Conservation (phyloP, 2,329 filamentous ascomycete genomes). For the Penicillium sclerotigenum region DNA sequence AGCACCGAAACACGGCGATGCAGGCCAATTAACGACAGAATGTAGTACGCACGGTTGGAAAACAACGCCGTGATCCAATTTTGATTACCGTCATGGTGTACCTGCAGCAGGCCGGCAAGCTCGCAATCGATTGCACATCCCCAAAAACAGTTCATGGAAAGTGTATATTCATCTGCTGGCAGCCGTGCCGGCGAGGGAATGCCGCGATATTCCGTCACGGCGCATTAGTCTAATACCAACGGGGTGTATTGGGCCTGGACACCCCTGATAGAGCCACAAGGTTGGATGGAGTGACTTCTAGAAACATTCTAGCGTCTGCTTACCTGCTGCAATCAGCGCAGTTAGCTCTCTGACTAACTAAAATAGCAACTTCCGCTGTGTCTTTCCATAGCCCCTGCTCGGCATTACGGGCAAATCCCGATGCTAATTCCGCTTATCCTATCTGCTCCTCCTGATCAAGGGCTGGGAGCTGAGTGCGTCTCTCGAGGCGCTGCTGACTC, state of each 20-base stretch:
- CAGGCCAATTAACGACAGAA: not conserved
- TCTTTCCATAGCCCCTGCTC: too few species aligned
- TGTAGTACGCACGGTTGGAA: not conserved
- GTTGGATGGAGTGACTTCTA: not conserved
- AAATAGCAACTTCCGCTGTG: too few species aligned
- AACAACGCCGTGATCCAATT: not conserved
- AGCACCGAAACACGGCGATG: not conserved
- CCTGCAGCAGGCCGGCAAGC: not conserved
- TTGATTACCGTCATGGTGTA: not conserved
- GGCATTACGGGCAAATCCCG: too few species aligned
- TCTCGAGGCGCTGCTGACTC: not conserved
- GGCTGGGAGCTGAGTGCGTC: too few species aligned
- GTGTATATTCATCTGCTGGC: not conserved
- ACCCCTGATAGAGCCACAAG: not conserved
- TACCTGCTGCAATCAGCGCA: not conserved
- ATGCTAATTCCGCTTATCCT: not conserved
- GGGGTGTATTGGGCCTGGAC: constrained; percentile 10
- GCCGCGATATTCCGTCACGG: constrained; percentile 14
- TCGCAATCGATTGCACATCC: not conserved
- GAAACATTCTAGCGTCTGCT: not conserved
- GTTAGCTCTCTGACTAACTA: not conserved
- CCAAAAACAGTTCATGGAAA: not conserved
- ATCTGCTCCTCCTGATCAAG: not conserved
- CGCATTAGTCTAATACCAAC: constrained; percentile 5
- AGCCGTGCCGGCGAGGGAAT: not conserved